These are phyloP conservation scores for Mycena capillaripes DNA, from an alignment of 768 basidiomycete species.

Conservation along the genomic window DNA sequence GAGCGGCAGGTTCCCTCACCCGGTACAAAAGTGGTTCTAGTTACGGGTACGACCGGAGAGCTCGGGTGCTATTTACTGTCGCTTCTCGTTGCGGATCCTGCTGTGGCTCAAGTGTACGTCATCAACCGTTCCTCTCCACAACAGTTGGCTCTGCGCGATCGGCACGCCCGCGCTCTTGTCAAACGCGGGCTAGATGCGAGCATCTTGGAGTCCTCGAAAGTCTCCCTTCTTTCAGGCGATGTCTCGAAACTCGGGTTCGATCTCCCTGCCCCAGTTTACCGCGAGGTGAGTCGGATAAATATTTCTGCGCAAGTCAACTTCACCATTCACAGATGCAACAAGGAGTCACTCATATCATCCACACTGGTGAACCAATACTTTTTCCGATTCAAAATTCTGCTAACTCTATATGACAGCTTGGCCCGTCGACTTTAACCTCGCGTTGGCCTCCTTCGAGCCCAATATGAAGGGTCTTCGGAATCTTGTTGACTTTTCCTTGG, in stretches of 20 bases:
- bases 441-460: constrained; percentile 50
- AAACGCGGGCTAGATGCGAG: constrained; percentile 48
- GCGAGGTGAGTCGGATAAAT: constrained; percentile 11
- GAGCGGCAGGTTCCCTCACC: background rate
- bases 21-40: constrained; percentile 39
- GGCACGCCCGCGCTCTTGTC: constrained; percentile 44
- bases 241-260: constrained; percentile 41
- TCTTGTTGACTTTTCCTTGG: constrained; percentile 35
- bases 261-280: constrained; percentile 40
- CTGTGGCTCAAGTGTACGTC: constrained; percentile 43
- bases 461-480: constrained; percentile 46
- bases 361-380: constrained; percentile 44
- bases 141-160: constrained; percentile 36
- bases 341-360: constrained; percentile 53
- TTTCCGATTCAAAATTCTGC: background rate
- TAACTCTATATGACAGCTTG: constrained; percentile 40
- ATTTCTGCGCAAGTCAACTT: background rate
- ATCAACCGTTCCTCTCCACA: constrained; percentile 42
- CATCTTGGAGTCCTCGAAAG: constrained; percentile 45
- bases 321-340: constrained; percentile 37
- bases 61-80: constrained; percentile 48
- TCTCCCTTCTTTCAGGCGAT: constrained; percentile 49
- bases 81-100: constrained; percentile 34
- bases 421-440: constrained; percentile 52
- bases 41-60: constrained; percentile 52